Evolutionary conservation across 257 asterid genomes (phyloP).

Genomic region (Nicotiana attenuata): DNA sequence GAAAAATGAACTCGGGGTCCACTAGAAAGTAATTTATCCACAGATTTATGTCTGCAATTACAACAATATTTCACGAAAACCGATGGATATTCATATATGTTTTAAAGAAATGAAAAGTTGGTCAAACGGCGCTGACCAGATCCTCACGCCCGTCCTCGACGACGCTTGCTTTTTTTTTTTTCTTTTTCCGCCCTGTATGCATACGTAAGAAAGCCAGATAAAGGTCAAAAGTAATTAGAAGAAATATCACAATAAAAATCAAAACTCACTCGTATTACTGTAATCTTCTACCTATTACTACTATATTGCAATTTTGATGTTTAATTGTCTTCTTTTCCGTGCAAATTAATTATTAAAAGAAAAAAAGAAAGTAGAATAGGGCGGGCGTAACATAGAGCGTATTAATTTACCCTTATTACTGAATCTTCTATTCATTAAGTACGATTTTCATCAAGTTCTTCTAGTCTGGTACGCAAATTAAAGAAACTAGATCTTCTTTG

Average conservation of each 20-base stretch:
- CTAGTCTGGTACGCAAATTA: too few relatives aligned
- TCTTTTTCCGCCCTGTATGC: background rate
- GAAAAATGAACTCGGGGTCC: constrained; percentile 13
- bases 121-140: constrained; percentile 71
- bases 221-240: background rate
- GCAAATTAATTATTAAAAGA: too few relatives aligned
- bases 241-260: background rate
- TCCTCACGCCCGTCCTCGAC: constrained; percentile 39
- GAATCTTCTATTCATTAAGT: too few relatives aligned
- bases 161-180: constrained; percentile 11
- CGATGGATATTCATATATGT: too few relatives aligned
- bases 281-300: background rate
- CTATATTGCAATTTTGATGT: too few relatives aligned
- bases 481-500: too few relatives aligned
- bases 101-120: constrained; percentile 15
- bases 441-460: too few relatives aligned
- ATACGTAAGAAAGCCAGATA: background rate
- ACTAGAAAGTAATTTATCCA: constrained; percentile 3
- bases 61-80: background rate
- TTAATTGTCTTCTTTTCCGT: too few relatives aligned
- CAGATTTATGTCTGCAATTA: background rate
- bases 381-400: too few relatives aligned
- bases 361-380: too few relatives aligned
- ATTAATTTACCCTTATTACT: too few relatives aligned
- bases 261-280: background rate